Percentiles rank a stretch among this genome's conserved stretches.
Evolutionary conservation across 1,139 yeast species (phyloP).

Genomic region (Suhomyces choctaworum): DNA sequence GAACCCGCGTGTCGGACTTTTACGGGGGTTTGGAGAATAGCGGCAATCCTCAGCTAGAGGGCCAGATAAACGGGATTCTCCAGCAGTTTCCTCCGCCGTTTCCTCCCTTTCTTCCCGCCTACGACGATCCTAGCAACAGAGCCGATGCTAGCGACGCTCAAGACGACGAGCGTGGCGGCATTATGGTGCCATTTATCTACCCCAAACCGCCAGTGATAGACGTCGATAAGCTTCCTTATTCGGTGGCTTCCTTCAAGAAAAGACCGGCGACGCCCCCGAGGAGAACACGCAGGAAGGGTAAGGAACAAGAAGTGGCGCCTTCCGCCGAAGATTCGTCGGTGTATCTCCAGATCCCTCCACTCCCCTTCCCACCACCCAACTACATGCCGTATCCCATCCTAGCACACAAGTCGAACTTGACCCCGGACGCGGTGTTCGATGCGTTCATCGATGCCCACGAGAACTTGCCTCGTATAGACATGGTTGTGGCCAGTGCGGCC

Average conservation of each 20-base stretch:
- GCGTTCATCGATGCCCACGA: conserved; percentile 41
- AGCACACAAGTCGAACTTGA: conserved; percentile 36
- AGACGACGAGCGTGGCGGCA: conserved; percentile 27
- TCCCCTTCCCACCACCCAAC: conserved; percentile 51
- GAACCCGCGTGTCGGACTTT: conserved; percentile 32
- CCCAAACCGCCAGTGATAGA: conserved; percentile 47
- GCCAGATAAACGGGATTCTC: conserved; percentile 30
- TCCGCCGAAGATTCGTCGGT: conserved; percentile 7
- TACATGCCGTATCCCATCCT: conserved; percentile 50
- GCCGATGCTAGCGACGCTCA: conserved; percentile 11
- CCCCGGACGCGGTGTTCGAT: conserved; percentile 41
- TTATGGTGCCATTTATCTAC: conserved; percentile 48
- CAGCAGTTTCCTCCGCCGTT: conserved; percentile 45
- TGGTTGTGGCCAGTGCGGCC: conserved; percentile 53
- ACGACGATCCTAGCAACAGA: conserved; percentile 9
- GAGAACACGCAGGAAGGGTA: conserved; percentile 15
- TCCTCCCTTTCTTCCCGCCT: conserved; percentile 30
- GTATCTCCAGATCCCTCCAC: conserved; percentile 37
- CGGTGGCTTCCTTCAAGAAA: conserved; percentile 17
- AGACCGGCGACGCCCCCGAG: conserved; percentile 10
- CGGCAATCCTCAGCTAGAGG: conserved; percentile 16
- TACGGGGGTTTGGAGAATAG: conserved; percentile 34
- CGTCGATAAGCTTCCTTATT: conserved; percentile 26
- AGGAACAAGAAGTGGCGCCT: conserved; percentile 1
- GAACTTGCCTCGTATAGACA: conserved; percentile 42